phyloP scores from a whole-genome alignment of 2,329 filamentous ascomycete genomes.

The Colletotrichum cuscutae region DNA sequence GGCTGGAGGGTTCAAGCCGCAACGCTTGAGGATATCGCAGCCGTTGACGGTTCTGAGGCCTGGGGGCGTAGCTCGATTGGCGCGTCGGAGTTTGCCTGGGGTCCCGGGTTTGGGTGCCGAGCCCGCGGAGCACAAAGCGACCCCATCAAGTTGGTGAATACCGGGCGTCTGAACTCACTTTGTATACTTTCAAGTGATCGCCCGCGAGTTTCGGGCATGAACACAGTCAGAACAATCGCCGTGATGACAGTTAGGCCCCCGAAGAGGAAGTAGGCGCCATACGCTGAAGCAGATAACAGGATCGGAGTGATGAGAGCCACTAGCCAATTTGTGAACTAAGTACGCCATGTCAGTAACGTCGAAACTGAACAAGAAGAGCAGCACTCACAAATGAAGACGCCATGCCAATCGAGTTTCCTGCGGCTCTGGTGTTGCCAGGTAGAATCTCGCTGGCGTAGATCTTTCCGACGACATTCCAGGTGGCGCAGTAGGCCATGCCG shows the following conservation, averaged over 20 bases:
- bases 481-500: conserved; percentile 54
- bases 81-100: background rate
- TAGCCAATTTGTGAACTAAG: conserved; percentile 55
- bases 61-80: background rate
- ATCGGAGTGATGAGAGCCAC: conserved; percentile 57
- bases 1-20: background rate
- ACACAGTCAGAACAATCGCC: conserved; percentile 47
- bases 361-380: background rate
- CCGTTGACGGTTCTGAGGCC: background rate
- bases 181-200: conserved; percentile 56
- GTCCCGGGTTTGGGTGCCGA: background rate
- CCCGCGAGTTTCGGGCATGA: conserved; percentile 56
- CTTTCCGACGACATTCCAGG: conserved; percentile 66
- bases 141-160: background rate
- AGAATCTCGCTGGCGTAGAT: conserved; percentile 70
- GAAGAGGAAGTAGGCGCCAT: conserved; percentile 58
- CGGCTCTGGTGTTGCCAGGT: conserved; percentile 61
- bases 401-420: conserved; percentile 62
- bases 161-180: conserved; percentile 50
- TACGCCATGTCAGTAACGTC: conserved; percentile 29
- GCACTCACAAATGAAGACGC: conserved; percentile 41
- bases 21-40: background rate
- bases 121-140: background rate
- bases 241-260: conserved; percentile 50
- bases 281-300: conserved; percentile 49